Evolutionary conservation across 805 yeast genomes (phyloP), one percentile per base, ranked within the genome.

Genomic region (Komagataella pseudopastoris): DNA sequence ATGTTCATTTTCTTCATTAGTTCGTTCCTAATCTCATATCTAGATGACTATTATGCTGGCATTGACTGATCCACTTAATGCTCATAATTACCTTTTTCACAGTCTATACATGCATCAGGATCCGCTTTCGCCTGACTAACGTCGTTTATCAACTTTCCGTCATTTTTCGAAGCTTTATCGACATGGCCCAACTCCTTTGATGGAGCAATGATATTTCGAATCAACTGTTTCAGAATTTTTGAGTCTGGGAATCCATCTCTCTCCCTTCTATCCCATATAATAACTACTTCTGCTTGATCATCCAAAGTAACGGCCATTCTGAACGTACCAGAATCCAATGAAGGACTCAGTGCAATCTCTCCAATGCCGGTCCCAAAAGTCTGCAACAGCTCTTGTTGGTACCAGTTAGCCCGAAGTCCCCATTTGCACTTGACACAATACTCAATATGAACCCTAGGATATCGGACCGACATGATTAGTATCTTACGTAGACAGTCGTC

Each of bases 391-490:
- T 88, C 96, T 62, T 86, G 96, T 36, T 80, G 69, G 58, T 87
- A 87, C 96, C 96, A 89, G 0, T 87, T 75, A 1, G 96, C 95
- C 10, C 96, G 69, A 48, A 87, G 75, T 58, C 85, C 85, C 96
- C 96, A 88, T 59, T 85, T 84, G 70, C 96, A 88, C 60, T 76
- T 78, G 44, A 85, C 83, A 62, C 96, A 88, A 66, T 83, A 88
- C 56, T 77, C 74, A 46, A 88, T 87, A 4, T 78, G 68, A 2
- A 88, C 76, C 47, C 80, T 69, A 2, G 95, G 93, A 53, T 72
- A 80, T 3, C 20, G 30, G 7, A 45, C 36, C 17, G 51, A 22
- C 14, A 45, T 14, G 46, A 45, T 45, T 39, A 14, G 7, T 20
- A 20, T n/a, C 30, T 10, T n/a, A 47, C 49, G n/a, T 22, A 23